These are phyloP conservation scores for Leersia perrieri DNA, from an alignment of 176 grass and related monocot species.

Conservation along the genomic window DNA sequence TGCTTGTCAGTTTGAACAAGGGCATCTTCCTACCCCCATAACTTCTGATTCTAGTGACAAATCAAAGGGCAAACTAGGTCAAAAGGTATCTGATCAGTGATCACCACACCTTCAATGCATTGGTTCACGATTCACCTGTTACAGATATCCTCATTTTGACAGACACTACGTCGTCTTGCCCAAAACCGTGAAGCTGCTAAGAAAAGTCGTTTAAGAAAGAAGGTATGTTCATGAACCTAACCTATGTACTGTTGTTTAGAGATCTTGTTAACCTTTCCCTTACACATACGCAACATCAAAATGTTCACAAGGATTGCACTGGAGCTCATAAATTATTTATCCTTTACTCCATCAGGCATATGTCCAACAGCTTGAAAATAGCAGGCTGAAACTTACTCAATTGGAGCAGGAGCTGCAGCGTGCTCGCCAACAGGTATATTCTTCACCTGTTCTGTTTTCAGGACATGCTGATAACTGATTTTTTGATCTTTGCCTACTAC, in stretches of 20 bases:
- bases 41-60: slow-evolving; percentile 45
- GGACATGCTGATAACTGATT: not conserved
- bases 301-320: not conserved
- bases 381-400: slow-evolving; percentile 55
- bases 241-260: not conserved
- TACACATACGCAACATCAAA: not conserved
- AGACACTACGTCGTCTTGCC: slow-evolving; percentile 78
- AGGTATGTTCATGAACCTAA: slow-evolving; percentile 34
- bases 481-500: not conserved
- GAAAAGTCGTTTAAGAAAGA: slow-evolving; percentile 89
- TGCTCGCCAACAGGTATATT: slow-evolving; percentile 51
- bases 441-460: not conserved
- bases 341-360: slow-evolving; percentile 44
- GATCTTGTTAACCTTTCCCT: not conserved
- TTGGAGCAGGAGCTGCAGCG: slow-evolving; percentile 62
- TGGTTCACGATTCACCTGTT: not conserved
- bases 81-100: slow-evolving; percentile 40
- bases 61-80: slow-evolving; percentile 56
- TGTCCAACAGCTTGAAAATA: slow-evolving; percentile 62
- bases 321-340: not conserved
- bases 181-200: slow-evolving; percentile 98
- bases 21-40: slow-evolving; percentile 8
- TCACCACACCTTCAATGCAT: not conserved
- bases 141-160: slow-evolving; percentile 18
- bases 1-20: slow-evolving; percentile 54